Conservation (phyloP, 2,329 filamentous ascomycete species). For the Dactylonectria macrodidyma region DNA sequence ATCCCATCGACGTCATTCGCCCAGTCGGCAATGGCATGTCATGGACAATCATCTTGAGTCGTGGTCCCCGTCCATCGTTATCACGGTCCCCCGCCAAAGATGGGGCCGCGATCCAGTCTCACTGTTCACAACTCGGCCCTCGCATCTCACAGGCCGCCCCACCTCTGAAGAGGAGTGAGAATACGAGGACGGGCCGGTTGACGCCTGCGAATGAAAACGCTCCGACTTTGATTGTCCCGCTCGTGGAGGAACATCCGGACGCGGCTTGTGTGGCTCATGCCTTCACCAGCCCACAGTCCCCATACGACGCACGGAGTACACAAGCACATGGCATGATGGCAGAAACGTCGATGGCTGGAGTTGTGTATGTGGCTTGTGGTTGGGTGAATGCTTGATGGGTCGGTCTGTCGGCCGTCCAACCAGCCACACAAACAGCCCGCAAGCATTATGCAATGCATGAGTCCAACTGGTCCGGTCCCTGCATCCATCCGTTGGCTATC, state of each 20-base stretch:
- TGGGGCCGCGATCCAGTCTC: constrained; percentile 13
- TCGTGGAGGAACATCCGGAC: constrained; percentile 9
- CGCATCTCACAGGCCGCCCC: constrained; percentile 10
- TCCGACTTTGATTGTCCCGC: background rate
- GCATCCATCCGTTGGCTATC: background rate
- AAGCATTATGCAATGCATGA: background rate
- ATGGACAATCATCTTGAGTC: background rate
- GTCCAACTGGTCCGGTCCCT: background rate
- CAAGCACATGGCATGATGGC: constrained; percentile 17
- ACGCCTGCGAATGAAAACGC: background rate
- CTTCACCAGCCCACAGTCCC: constrained; percentile 29
- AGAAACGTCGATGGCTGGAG: constrained; percentile 28
- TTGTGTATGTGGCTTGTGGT: constrained; percentile 29
- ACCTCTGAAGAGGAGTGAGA: background rate
- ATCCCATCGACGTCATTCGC: constrained; percentile 26
- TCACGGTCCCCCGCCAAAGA: constrained; percentile 16
- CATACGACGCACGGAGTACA: background rate
- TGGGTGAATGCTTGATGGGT: constrained; percentile 16
- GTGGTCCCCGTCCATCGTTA: constrained; percentile 3
- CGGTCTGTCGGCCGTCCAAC: constrained; percentile 9
- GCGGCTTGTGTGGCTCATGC: constrained; percentile 31
- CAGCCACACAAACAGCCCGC: constrained; percentile 1
- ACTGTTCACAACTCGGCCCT: constrained; percentile 6
- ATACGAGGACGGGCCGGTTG: constrained; percentile 5
- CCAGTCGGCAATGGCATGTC: constrained; percentile 21